phyloP scores from a whole-genome alignment of 257 asterid genomes.

The Rubia yunnanensis region DNA sequence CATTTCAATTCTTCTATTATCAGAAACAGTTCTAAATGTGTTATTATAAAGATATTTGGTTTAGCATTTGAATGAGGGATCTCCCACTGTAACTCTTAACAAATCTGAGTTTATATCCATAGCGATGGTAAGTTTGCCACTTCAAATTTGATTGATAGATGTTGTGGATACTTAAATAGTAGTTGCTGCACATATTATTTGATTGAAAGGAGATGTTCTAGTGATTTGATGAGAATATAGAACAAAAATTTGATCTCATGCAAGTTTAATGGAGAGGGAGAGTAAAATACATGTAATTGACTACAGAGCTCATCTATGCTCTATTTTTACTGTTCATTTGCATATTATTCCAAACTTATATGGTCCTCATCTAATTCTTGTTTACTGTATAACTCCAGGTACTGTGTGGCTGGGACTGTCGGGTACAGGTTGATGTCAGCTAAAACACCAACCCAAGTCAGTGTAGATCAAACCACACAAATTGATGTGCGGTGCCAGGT shows the following conservation, averaged over 20 bases:
- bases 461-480: slow-evolving; percentile 46
- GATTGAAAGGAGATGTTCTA: background rate
- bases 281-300: background rate
- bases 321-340: background rate
- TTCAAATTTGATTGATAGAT: background rate
- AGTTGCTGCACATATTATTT: background rate
- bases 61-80: background rate
- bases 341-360: background rate
- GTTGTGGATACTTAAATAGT: background rate
- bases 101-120: background rate
- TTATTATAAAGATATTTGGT: background rate
- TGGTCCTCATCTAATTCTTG: slow-evolving; percentile 8
- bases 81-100: background rate
- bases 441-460: slow-evolving; percentile 53
- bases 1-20: background rate
- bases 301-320: background rate
- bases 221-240: background rate
- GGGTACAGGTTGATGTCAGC: slow-evolving; percentile 75
- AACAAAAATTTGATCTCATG: background rate
- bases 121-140: background rate
- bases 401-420: slow-evolving; percentile 75
- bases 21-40: background rate
- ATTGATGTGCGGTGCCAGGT: slow-evolving; percentile 94
- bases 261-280: background rate
- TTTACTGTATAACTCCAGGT: slow-evolving; percentile 31